These are phyloP conservation scores for Bathelium albidoporum DNA, from an alignment of 495 filamentous ascomycete genomes.

Conservation along the genomic window DNA sequence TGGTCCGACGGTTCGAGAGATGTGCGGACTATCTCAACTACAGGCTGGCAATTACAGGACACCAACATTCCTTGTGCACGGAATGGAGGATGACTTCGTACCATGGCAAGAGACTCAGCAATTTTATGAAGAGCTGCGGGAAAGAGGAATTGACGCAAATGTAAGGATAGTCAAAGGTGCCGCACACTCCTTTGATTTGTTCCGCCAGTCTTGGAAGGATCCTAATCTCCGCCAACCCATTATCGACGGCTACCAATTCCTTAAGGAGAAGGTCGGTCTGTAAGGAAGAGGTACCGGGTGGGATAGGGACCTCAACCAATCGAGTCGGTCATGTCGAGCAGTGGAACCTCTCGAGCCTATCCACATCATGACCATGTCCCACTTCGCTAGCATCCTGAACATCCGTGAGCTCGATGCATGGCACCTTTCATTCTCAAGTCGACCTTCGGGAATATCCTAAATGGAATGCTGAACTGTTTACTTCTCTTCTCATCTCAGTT, in stretches of 20 bases:
- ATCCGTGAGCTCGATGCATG: too few species aligned
- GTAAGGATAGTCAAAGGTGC: not conserved
- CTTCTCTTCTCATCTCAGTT: too few species aligned
- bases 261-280: not conserved
- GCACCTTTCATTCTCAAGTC: too few species aligned
- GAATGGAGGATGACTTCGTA: slow-evolving; percentile 5
- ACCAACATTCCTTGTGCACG: slow-evolving; percentile 7
- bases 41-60: not conserved
- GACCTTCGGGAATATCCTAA: too few species aligned
- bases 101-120: not conserved
- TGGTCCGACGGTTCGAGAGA: not conserved
- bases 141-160: not conserved
- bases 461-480: too few species aligned
- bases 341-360: too few species aligned
- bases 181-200: not conserved
- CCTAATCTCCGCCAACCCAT: not conserved
- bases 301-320: too few species aligned
- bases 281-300: too few species aligned
- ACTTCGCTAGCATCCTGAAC: too few species aligned
- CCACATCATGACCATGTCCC: too few species aligned
- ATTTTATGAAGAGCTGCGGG: not conserved
- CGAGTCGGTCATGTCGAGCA: too few species aligned
- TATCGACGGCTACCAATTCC: not conserved
- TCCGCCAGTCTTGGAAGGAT: not conserved
- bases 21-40: not conserved